Conservation (phyloP, 1,284 basidiomycete genomes). For the Puccinia hordei region DNA sequence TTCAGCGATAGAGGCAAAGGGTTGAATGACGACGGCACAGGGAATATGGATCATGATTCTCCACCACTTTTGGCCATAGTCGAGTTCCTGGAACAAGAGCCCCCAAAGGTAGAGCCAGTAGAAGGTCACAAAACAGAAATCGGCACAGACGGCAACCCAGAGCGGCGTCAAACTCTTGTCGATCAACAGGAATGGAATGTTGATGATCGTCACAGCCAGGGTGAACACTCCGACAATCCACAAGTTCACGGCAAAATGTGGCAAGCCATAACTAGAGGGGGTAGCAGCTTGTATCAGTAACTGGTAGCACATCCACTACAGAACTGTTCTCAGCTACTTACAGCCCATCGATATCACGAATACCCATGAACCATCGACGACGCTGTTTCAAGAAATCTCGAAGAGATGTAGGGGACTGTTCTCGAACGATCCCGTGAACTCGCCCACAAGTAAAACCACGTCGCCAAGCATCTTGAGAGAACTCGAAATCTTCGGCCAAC, state of each 20-base stretch:
- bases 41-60: constrained; percentile 42
- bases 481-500: constrained; percentile 61
- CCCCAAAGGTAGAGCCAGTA: constrained; percentile 56
- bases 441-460: constrained; percentile 61
- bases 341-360: constrained; percentile 55
- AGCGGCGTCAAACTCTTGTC: constrained; percentile 56
- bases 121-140: constrained; percentile 61
- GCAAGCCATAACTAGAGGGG: too few species aligned
- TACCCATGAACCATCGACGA: constrained; percentile 61
- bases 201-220: constrained; percentile 60
- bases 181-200: constrained; percentile 58
- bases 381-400: constrained; percentile 62
- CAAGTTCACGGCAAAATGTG: constrained; percentile 61
- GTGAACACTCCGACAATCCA: constrained; percentile 62
- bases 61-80: constrained; percentile 55
- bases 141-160: constrained; percentile 60
- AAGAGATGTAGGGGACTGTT: constrained; percentile 60
- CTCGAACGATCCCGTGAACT: constrained; percentile 61
- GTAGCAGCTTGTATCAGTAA: too few species aligned
- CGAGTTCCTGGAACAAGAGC: constrained; percentile 54
- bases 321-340: constrained; percentile 5
- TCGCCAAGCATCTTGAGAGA: constrained; percentile 61
- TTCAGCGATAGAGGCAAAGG: constrained; percentile 60
- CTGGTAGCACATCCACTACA: too few species aligned
- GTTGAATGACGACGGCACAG: constrained; percentile 59